Evolutionary conservation across 148 eudicot species (phyloP).

Genomic region (Talinum fruticosum): DNA sequence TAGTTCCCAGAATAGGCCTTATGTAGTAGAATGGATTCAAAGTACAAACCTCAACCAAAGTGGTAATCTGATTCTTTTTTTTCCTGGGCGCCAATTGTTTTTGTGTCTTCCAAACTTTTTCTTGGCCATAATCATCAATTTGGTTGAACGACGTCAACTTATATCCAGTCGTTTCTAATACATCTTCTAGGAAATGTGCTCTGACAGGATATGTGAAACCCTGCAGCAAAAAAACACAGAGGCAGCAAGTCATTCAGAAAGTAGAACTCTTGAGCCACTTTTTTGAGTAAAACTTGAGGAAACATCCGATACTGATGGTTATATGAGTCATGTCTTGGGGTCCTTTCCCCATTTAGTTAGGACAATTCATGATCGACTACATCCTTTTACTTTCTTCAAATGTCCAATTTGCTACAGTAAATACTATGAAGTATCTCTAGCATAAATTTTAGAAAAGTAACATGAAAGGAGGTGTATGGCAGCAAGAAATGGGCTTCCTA

Average conservation of each 20-base stretch:
- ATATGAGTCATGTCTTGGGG: background rate
- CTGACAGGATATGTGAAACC: constrained; percentile 93
- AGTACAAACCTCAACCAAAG: constrained; percentile 82
- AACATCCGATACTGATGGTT: background rate
- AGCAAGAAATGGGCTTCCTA: background rate
- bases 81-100: constrained; percentile 78
- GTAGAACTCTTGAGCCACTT: background rate
- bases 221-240: constrained; percentile 31
- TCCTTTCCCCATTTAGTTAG: background rate
- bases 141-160: constrained; percentile 93
- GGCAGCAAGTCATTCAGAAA: background rate
- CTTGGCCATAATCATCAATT: constrained; percentile 98
- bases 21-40: background rate
- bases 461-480: background rate
- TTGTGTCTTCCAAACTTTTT: constrained; percentile 95
- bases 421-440: background rate
- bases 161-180: constrained; percentile 86
- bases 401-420: background rate
- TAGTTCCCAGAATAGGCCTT: background rate
- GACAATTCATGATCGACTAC: no score
- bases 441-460: background rate
- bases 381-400: background rate
- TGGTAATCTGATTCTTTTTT: constrained; percentile 82
- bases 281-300: background rate
- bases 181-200: constrained; percentile 89